A percentile compares a stretch with the other conserved stretches of the same genome.
Evolutionary conservation across 176 grass and related monocot genomes (phyloP).

Genomic region (Triticum turgidum): DNA sequence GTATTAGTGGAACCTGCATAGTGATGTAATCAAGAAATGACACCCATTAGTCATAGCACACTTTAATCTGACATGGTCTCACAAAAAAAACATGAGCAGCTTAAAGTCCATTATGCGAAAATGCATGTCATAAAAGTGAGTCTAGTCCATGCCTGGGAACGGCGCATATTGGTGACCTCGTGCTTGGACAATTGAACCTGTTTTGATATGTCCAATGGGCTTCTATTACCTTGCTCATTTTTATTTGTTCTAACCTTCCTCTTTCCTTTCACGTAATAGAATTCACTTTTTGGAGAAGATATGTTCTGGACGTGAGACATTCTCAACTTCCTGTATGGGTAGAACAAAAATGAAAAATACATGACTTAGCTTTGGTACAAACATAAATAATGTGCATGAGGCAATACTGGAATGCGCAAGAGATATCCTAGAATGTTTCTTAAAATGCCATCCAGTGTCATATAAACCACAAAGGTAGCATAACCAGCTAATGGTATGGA

Average conservation of each 20-base stretch:
- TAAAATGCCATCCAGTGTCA: neutral
- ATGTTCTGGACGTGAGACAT: slow-evolving; percentile 66
- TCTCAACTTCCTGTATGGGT: slow-evolving; percentile 73
- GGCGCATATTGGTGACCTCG: slow-evolving; percentile 80
- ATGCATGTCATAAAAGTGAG: slow-evolving; percentile 29
- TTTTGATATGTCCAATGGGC: slow-evolving; percentile 54
- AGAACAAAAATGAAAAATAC: slow-evolving; percentile 34
- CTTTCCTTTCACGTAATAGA: slow-evolving; percentile 61
- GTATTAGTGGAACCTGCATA: slow-evolving; percentile 93
- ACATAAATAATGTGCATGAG: slow-evolving; percentile 22
- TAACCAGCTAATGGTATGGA: slow-evolving; percentile 2
- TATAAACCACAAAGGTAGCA: neutral
- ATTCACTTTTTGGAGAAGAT: slow-evolving; percentile 61
- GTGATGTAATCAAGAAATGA: slow-evolving; percentile 32
- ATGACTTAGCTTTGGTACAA: slow-evolving; percentile 22
- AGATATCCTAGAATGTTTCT: neutral
- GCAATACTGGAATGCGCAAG: neutral
- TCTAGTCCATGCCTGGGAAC: slow-evolving; percentile 64
- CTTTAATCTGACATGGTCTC: neutral
- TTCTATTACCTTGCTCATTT: slow-evolving; percentile 48
- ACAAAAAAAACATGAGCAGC: neutral
- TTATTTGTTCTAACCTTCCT: slow-evolving; percentile 67
- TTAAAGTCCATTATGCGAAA: slow-evolving; percentile 5
- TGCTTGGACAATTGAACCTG: slow-evolving; percentile 82
- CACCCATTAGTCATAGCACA: slow-evolving; percentile 8